phyloP scores from a whole-genome alignment of 768 basidiomycete genomes.

The Mycena galopus region DNA sequence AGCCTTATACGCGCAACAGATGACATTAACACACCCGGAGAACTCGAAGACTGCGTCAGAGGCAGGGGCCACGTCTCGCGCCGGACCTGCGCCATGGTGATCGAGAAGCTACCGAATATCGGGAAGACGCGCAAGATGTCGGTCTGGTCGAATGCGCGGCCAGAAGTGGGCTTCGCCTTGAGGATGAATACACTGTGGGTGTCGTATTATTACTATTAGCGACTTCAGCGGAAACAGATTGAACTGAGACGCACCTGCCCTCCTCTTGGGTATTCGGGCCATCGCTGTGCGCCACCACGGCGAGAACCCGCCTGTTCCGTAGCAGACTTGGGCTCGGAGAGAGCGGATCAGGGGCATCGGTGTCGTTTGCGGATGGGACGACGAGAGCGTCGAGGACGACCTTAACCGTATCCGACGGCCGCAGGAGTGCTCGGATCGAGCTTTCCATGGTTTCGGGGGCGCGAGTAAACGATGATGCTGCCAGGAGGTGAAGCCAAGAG shows the following conservation, averaged over 20 bases:
- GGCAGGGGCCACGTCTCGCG: constrained; percentile 46
- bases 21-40: constrained; percentile 26
- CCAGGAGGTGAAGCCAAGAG: no score
- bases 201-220: background rate
- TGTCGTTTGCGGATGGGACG: constrained; percentile 33
- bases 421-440: constrained; percentile 45
- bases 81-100: constrained; percentile 69
- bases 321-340: constrained; percentile 10
- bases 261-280: constrained; percentile 60
- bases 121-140: constrained; percentile 67
- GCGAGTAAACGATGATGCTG: no score
- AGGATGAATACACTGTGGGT: constrained; percentile 62
- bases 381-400: constrained; percentile 56
- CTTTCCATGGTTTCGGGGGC: no score
- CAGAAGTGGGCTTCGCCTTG: constrained; percentile 50
- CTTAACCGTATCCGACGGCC: constrained; percentile 60
- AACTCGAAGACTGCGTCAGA: constrained; percentile 43
- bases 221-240: no score
- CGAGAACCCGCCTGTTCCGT: constrained; percentile 56
- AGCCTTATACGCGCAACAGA: no score
- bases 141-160: constrained; percentile 43
- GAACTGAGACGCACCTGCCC: constrained; percentile 65
- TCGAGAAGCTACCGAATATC: constrained; percentile 65
- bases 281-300: constrained; percentile 64
- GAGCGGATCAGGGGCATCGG: constrained; percentile 20